Evolutionary conservation across 768 basidiomycete species (phyloP), one percentile per base, ranked within the genome.

Genomic region (Dioszegia aurantiaca): DNA sequence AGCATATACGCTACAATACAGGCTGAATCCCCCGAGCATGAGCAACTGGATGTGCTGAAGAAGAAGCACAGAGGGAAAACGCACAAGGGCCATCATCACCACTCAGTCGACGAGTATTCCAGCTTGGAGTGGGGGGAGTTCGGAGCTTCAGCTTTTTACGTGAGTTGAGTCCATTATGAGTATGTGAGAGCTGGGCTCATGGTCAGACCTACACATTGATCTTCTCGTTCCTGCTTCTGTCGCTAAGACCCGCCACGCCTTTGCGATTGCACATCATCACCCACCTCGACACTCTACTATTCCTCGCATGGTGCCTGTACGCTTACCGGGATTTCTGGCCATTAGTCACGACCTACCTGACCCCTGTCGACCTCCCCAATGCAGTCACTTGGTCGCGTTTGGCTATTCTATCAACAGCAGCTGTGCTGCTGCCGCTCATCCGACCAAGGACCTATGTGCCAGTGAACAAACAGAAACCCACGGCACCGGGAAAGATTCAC

Each of bases 291-390:
- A 67, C 77, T 19, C 64, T 86, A 1, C 72, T 86, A 10, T 62
- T 84, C n/a, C 73, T 77, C 26, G 77, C 77, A 4, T 82, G 83
- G 68, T 63, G 64, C 10, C 78, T 84, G 8, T 86, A 81, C 63
- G 74, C 76, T 31, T 85, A 84, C 64, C 81, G 85, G n/a, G 77
- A 79, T 54, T 48, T 87, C 6, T 85, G 80, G 70, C 86, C 86
- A 12, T 66, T 86, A 9, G 75, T 80, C 16, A 86, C 84, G 0
- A 85, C 78, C 71, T 79, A 78, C n/a, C 74, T 80, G 23, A 33
- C 55, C 14, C 83, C 85, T 6, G 59, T 76, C n/a, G 86, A 87
- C 62, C 44, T 68, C 30, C 40, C 64, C 4, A 64, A 69, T 1
- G 67, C 68, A 0, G 57, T 83, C 31, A 70, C 86, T 19, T 87